Evolutionary conservation across 1,284 basidiomycete species (phyloP), one percentile per base, ranked within the genome.

Genomic region (Schizopora paradoxa): DNA sequence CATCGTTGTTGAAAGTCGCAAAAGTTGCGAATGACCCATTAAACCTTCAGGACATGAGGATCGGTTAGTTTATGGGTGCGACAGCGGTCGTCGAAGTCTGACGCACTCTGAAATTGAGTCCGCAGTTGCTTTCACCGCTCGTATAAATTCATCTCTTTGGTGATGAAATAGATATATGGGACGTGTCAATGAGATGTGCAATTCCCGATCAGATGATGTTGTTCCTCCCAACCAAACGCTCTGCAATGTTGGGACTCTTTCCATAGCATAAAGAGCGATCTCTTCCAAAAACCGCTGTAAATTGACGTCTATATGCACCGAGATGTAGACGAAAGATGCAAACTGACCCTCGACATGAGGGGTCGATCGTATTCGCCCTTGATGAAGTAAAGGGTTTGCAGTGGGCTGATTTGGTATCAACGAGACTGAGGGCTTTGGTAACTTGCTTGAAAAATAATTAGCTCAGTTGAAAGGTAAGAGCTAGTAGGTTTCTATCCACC

Each of bases 311-410:
- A 86, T 47, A 18, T 60, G 50, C 43, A 89, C 56, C 2, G 82
- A 74, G 7, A 88, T 69, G 59, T 85, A 91, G 47, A 91, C 73
- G 64, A 90, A 78, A 11, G 82, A 71, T 1, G 82, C 77, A 59
- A 77, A 91, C 60, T 90, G 86, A 0, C 89, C 90, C 22, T 89
- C 84, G 7, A 87, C 75, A 56, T 90, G 85, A 0, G 87, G 85
- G 0, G 66, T 69, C 0, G 76, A 69, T n/a, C 89, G 76, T 41
- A 69, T 67, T n/a, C 90, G 75, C 11, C 89, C 89, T 65, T 90
- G 86, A 58, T 91, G 88, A 7, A 77, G 64, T 4, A 76, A 64
- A 2, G 88, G 86, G 54, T 86, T 64, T 58, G 88, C 83, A 6
- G 73, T 56, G 0, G 79, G 82, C 0, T 54, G 55, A 23, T 69